Conservation (phyloP, 495 filamentous ascomycete species). For the Thermothielavioides terrestris region DNA sequence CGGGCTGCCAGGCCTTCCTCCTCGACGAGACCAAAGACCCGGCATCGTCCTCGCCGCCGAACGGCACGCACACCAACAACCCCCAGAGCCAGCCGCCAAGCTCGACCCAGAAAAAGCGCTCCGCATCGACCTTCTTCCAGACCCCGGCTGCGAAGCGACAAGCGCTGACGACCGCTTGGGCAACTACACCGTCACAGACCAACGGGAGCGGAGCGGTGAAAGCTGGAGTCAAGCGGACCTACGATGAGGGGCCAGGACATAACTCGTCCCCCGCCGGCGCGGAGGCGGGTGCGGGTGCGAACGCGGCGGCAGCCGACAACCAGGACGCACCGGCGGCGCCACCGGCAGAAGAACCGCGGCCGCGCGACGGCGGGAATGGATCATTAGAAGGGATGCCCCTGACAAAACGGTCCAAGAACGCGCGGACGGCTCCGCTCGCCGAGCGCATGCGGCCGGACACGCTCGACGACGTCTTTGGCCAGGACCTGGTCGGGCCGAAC, state of each 20-base stretch:
- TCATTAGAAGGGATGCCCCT: conserved; percentile 14
- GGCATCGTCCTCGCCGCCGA: conserved; percentile 21
- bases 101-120: conserved; percentile 42
- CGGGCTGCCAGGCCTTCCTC: conserved; percentile 58
- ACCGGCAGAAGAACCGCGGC: conserved; percentile 5
- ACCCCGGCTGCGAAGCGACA: conserved; percentile 53
- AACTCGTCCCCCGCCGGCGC: conserved; percentile 18
- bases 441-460: conserved; percentile 85
- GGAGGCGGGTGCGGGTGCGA: conserved; percentile 12
- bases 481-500: conserved; percentile 77
- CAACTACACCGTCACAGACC: conserved; percentile 14
- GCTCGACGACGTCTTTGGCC: conserved; percentile 81
- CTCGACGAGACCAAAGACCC: conserved; percentile 10
- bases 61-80: conserved; percentile 35
- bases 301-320: too few relatives aligned
- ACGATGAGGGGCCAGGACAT: conserved; percentile 36
- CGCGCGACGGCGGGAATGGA: not conserved
- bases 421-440: conserved; percentile 72
- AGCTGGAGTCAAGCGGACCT: conserved; percentile 30
- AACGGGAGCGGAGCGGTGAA: conserved; percentile 16
- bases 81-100: conserved; percentile 21
- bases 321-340: not conserved
- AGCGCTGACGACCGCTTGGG: conserved; percentile 18
- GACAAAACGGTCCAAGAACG: conserved; percentile 54
- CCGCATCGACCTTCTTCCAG: conserved; percentile 69